Conservation (phyloP, 225 moss, liverwort and hornwort genomes). For the Sphagnum tenellum region DNA sequence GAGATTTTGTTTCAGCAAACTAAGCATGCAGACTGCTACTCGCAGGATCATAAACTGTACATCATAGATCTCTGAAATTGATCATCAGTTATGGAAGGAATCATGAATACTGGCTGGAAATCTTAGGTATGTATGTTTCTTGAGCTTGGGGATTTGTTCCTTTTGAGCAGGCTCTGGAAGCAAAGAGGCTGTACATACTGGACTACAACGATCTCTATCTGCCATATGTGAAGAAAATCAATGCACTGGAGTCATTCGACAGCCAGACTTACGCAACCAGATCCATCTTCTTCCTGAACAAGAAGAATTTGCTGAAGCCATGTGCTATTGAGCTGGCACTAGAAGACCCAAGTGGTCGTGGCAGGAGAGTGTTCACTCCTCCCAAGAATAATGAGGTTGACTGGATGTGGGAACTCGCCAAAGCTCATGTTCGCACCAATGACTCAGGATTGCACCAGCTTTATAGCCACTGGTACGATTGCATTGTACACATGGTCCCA, state of each 20-base stretch:
- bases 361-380: constrained; percentile 1
- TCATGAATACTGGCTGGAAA: constrained; percentile 30
- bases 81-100: constrained; percentile 17
- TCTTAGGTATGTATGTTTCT: no score
- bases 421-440: constrained; percentile 2
- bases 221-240: constrained; percentile 44
- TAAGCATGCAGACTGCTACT: no score
- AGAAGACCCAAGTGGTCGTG: background rate
- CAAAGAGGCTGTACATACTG: constrained; percentile 53
- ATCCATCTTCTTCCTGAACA: background rate
- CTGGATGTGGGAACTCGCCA: constrained; percentile 1
- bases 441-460: background rate
- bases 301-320: background rate
- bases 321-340: constrained; percentile 4
- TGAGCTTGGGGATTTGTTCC: no score
- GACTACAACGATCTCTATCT: constrained; percentile 60
- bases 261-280: constrained; percentile 23
- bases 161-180: constrained; percentile 34
- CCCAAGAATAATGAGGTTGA: background rate
- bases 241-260: constrained; percentile 3
- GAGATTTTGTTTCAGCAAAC: no score
- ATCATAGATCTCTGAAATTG: constrained; percentile 7
- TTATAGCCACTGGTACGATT: constrained; percentile 4
- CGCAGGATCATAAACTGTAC: constrained; percentile 2
- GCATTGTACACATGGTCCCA: no score